Percentiles rank a stretch among this genome's conserved stretches.
Conservation (phyloP, 2,329 filamentous ascomycete species). For the Xylariaceae sp. region DNA sequence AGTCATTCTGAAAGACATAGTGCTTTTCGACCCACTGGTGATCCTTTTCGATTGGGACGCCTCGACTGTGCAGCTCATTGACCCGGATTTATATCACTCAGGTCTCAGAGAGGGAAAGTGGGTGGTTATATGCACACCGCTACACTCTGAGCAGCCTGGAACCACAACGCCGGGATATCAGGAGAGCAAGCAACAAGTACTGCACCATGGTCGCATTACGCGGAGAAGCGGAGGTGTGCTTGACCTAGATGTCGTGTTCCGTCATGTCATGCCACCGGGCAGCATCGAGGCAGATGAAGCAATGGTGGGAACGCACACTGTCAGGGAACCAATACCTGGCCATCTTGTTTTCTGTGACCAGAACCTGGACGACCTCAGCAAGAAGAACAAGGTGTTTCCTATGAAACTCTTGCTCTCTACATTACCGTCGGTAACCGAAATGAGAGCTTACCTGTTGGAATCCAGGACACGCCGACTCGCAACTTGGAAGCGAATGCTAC, state of each 20-base stretch:
- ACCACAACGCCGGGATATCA: neutral
- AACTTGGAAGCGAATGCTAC: conserved; percentile 48
- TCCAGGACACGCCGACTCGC: conserved; percentile 33
- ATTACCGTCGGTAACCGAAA: conserved; percentile 53
- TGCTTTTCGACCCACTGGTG: neutral
- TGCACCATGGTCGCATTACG: conserved; percentile 19
- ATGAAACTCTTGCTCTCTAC: conserved; percentile 45
- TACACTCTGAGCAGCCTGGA: no score
- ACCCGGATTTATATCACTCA: neutral
- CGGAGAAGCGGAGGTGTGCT: conserved; percentile 1
- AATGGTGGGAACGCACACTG: conserved; percentile 2
- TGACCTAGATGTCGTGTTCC: conserved; percentile 12
- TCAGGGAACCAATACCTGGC: neutral
- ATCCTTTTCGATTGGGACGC: neutral
- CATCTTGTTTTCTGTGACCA: conserved; percentile 37
- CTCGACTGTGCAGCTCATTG: neutral
- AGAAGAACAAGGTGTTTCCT: conserved; percentile 40
- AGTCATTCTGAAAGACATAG: no score
- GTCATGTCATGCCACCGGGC: conserved; percentile 8
- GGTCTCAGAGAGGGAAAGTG: conserved; percentile 14
- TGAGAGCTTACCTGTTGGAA: conserved; percentile 42
- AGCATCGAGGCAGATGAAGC: neutral
- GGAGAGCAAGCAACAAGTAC: conserved; percentile 1
- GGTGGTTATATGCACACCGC: conserved; percentile 16
- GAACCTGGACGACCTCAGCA: conserved; percentile 49